Evolutionary conservation across 148 eudicot genomes (phyloP).

Genomic region (Cornus kousa): DNA sequence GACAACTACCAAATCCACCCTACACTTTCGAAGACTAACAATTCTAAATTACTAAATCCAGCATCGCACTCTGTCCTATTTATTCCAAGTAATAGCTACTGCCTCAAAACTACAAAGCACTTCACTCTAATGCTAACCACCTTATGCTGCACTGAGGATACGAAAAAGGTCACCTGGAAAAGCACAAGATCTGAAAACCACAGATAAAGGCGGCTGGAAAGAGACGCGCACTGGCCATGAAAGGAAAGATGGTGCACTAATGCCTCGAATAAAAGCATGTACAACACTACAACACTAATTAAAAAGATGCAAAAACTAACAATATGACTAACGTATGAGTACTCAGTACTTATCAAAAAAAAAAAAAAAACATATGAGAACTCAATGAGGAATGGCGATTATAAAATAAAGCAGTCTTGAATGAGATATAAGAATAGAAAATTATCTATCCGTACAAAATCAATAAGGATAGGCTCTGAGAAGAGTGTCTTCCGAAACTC

Average conservation of each 20-base stretch:
- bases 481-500: too few species aligned
- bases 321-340: not conserved
- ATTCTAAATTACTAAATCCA: too few species aligned
- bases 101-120: too few species aligned
- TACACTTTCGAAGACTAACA: too few species aligned
- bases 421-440: not conserved
- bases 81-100: too few species aligned
- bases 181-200: not conserved
- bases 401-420: not conserved
- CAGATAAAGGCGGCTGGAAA: not conserved
- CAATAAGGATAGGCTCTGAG: not conserved
- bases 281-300: not conserved
- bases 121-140: not conserved
- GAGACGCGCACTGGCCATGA: not conserved
- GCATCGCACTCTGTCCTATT: too few species aligned
- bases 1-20: too few species aligned
- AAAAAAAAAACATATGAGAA: not conserved
- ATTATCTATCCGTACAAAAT: too few species aligned
- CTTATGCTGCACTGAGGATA: not conserved
- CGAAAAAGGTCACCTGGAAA: not conserved
- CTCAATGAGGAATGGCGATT: not conserved
- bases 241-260: not conserved
- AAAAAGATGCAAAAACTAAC: not conserved
- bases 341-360: not conserved
- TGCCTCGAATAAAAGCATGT: not conserved